A percentile compares a stretch with the other conserved stretches of the same genome.
Evolutionary conservation across 164 flowering plant genomes (phyloP).

Genomic region (Tetrastigma voinierianum): DNA sequence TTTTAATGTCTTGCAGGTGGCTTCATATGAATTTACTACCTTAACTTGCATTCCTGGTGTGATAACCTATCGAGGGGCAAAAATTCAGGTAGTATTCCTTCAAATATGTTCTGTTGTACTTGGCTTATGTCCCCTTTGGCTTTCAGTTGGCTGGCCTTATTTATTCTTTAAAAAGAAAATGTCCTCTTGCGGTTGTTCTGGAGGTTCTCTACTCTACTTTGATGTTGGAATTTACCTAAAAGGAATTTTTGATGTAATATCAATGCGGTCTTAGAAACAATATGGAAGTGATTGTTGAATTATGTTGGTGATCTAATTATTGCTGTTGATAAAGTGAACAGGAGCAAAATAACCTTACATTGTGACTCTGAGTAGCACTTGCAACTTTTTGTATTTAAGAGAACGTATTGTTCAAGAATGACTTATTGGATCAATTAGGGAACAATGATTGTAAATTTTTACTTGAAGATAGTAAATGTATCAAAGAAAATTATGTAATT

Average conservation of each 20-base stretch:
- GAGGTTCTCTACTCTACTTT: too few relatives aligned
- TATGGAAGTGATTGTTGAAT: too few relatives aligned
- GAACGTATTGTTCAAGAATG: background rate
- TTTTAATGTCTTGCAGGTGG: slow-evolving; percentile 63
- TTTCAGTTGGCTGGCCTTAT: too few relatives aligned
- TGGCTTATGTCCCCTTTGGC: too few relatives aligned
- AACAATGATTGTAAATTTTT: too few relatives aligned
- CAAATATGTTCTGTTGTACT: too few relatives aligned
- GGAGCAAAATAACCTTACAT: background rate
- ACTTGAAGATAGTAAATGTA: background rate
- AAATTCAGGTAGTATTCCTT: slow-evolving; percentile 72
- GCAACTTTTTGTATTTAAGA: background rate
- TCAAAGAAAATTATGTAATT: background rate
- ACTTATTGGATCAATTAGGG: background rate
- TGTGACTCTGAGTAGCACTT: background rate
- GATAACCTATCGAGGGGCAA: slow-evolving; percentile 90
- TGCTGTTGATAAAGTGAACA: background rate
- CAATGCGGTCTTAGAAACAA: too few relatives aligned
- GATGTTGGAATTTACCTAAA: too few relatives aligned
- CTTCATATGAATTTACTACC: slow-evolving; percentile 98
- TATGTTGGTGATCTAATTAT: background rate
- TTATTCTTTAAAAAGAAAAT: too few relatives aligned
- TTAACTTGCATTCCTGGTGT: slow-evolving; percentile 99
- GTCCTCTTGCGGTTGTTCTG: too few relatives aligned
- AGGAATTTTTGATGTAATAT: too few relatives aligned